Evolutionary conservation across 495 filamentous ascomycete species (phyloP), one percentile per base, ranked within the genome.

Genomic region (Zalerion maritima): DNA sequence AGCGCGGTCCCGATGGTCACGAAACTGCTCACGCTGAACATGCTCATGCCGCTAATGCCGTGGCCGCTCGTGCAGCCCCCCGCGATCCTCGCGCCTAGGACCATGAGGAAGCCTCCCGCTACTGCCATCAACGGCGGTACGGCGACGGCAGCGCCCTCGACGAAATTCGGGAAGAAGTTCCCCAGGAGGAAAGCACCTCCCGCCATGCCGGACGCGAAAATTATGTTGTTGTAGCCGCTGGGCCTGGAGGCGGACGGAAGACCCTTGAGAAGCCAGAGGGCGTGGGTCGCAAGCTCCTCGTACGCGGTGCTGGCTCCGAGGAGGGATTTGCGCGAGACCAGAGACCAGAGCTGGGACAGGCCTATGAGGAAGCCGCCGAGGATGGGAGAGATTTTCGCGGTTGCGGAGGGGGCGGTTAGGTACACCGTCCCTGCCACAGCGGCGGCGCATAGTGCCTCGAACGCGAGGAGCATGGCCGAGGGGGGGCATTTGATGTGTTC

Each of bases 11-110:
- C 62, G 4, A 69, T 57, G 1, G 59, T 64, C 10, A 75, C 31
- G 30, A 70, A 46, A 43, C 70, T 73, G 2, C 59, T 53, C 12
- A 61, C 41, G 0, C 62, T 64, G 4, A 71, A 36, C 38, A 60
- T 40, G 17, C 58, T 54, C 26, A 73, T 55, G 3, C 68, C 68
- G 17, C 56, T 68, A 34, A 75, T 69, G 1, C 70, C 70, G 38
- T 73, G 70, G 0, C 69, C 70, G 14, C 62, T 69, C 0, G 69
- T 72, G 34, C 69, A 75, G 2, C 69, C 69, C 3, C 69, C 68
- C 0, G 57, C 68, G 24, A 71, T 49, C 28, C 67, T 46, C 16
- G 66, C 52, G 10, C 70, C 69, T 14, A 73, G 24, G 1, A 63
- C 47, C 44, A 73, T 54, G 28, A 68, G 33, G 13, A 58, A 47